phyloP scores from a whole-genome alignment of 306 rosid genomes.

The Pyrus pyrifolia region DNA sequence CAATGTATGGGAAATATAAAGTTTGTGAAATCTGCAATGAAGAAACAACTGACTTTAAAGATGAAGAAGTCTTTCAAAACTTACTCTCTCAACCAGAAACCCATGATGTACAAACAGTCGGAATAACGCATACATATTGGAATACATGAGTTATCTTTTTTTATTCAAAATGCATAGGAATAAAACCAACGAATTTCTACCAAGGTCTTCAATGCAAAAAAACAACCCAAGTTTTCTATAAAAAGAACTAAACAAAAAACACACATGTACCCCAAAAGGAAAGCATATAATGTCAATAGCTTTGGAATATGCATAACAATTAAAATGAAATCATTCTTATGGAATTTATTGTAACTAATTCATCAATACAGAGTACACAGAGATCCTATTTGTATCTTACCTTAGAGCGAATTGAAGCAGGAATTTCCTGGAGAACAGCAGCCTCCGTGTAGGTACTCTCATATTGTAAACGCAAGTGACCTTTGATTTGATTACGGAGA shows the following conservation, averaged over 20 bases:
- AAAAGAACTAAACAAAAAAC: not conserved
- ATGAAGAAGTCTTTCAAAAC: not conserved
- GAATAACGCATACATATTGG: not conserved
- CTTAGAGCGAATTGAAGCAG: conserved; percentile 83
- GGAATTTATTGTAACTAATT: not conserved
- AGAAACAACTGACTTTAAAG: not conserved
- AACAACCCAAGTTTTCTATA: too few species aligned
- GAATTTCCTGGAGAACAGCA: conserved; percentile 72
- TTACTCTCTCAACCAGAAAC: not conserved
- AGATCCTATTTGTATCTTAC: conserved; percentile 28
- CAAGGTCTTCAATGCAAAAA: not conserved
- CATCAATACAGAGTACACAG: conserved; percentile 1
- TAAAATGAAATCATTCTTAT: not conserved
- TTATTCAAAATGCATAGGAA: not conserved
- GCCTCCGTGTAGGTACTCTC: conserved; percentile 93
- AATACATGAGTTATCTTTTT: not conserved
- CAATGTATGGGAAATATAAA: conserved; percentile 55
- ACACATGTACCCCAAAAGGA: not conserved
- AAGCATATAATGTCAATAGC: not conserved
- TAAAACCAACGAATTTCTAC: not conserved
- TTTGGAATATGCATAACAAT: conserved; percentile 2
- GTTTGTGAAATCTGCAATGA: conserved; percentile 73
- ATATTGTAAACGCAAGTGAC: conserved; percentile 80
- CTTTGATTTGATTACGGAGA: conserved; percentile 83
- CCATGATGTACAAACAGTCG: not conserved